Conservation (phyloP, 495 filamentous ascomycete genomes). For the Cryomyces minteri region DNA sequence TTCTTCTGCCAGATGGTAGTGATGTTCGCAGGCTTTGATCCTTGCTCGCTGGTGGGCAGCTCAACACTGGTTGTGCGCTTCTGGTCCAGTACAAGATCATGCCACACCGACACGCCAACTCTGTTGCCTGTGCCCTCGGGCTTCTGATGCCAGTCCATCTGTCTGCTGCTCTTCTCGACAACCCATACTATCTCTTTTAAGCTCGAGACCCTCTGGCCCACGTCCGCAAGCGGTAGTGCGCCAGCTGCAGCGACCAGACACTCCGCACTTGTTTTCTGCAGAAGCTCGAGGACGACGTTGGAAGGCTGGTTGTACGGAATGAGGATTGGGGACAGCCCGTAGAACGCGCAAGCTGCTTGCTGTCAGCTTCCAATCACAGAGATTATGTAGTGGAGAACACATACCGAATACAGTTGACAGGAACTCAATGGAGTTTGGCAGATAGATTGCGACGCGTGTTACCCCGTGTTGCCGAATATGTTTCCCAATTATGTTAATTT, state of each 20-base stretch:
- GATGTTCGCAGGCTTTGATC: slow-evolving; percentile 12
- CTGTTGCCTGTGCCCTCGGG: slow-evolving; percentile 52
- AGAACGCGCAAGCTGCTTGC: slow-evolving; percentile 54
- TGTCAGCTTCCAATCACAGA: slow-evolving; percentile 1
- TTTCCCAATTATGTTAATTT: slow-evolving; percentile 75
- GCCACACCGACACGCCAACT: slow-evolving; percentile 70
- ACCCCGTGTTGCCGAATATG: slow-evolving; percentile 47
- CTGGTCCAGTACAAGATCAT: slow-evolving; percentile 58
- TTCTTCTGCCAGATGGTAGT: slow-evolving; percentile 20
- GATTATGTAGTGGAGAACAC: slow-evolving; percentile 1
- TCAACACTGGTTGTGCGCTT: slow-evolving; percentile 24
- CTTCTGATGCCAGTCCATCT: slow-evolving; percentile 81
- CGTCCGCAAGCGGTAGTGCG: slow-evolving; percentile 60
- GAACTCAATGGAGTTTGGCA: slow-evolving; percentile 86
- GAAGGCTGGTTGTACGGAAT: slow-evolving; percentile 63
- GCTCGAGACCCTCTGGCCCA: slow-evolving; percentile 44
- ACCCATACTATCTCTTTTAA: slow-evolving; percentile 81
- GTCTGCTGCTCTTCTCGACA: slow-evolving; percentile 73
- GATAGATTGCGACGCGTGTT: slow-evolving; percentile 73
- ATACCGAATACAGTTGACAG: slow-evolving; percentile 51
- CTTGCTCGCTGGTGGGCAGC: slow-evolving; percentile 23
- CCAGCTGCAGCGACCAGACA: slow-evolving; percentile 71
- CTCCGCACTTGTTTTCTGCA: slow-evolving; percentile 55
- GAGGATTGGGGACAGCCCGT: slow-evolving; percentile 59
- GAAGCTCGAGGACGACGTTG: slow-evolving; percentile 43